Conservation (phyloP, 2,329 filamentous ascomycete species). For the Cyclaneusma minus region DNA sequence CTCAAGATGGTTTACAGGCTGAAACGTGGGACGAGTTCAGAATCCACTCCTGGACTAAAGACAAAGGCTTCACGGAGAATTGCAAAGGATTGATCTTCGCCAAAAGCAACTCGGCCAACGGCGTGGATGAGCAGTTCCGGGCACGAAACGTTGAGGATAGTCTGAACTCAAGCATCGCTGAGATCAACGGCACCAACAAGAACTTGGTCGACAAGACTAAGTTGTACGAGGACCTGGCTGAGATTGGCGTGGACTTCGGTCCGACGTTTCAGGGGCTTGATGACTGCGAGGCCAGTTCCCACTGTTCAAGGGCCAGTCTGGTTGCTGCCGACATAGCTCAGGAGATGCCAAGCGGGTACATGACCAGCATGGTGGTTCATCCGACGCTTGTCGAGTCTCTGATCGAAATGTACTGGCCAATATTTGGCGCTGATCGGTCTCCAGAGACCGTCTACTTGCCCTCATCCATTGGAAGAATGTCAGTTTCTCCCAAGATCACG, state of each 20-base stretch:
- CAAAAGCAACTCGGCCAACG: conserved; percentile 21
- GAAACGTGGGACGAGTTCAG: conserved; percentile 35
- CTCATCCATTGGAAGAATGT: conserved; percentile 24
- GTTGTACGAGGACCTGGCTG: conserved; percentile 23
- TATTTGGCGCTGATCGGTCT: conserved; percentile 20
- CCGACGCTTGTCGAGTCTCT: conserved; percentile 30
- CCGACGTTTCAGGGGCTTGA: conserved; percentile 31
- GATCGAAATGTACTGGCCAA: conserved; percentile 24
- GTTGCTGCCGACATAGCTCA: conserved; percentile 25
- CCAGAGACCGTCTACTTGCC: conserved; percentile 24
- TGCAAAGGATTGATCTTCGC: conserved; percentile 36
- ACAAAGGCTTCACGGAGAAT: conserved; percentile 39
- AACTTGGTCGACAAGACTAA: no score
- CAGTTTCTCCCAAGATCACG: conserved; percentile 19
- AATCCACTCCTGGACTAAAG: conserved; percentile 33
- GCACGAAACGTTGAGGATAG: no score
- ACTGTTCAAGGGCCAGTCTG: conserved; percentile 19
- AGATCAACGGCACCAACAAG: no score
- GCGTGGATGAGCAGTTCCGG: conserved; percentile 21
- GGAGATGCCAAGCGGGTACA: conserved; percentile 28
- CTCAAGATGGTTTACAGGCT: conserved; percentile 23
- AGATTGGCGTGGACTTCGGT: conserved; percentile 31
- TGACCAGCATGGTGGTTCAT: conserved; percentile 27
- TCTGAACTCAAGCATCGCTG: no score
- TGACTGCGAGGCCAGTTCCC: conserved; percentile 23